These are phyloP conservation scores for Neurospora sp. DNA, from an alignment of 495 filamentous ascomycete genomes.

Conservation along the genomic window DNA sequence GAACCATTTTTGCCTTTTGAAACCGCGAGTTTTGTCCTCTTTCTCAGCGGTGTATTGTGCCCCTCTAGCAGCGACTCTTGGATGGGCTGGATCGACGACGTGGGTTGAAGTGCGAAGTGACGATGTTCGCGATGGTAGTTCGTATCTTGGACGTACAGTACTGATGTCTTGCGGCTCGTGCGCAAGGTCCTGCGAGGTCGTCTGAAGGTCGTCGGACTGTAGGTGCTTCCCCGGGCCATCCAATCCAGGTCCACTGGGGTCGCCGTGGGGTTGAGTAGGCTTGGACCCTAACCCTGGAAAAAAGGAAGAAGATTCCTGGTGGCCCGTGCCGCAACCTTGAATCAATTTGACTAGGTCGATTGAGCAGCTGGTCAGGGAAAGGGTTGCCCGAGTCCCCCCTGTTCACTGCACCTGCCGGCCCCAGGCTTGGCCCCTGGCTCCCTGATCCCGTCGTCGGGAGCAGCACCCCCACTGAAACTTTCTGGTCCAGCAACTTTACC, in stretches of 20 bases:
- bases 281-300: not conserved
- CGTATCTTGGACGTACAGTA: not conserved
- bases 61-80: not conserved
- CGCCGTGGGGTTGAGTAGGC: not conserved
- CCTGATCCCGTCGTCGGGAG: not conserved
- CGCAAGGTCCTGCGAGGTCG: not conserved
- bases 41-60: not conserved
- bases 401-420: not conserved
- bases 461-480: not conserved
- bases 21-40: not conserved
- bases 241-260: not conserved
- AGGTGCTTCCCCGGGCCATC: not conserved
- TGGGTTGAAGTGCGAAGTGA: not conserved
- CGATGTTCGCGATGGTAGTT: not conserved
- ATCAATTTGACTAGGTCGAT: not conserved
- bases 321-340: not conserved
- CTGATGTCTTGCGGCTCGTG: not conserved
- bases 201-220: not conserved
- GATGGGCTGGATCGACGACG: not conserved
- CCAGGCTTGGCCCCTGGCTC: not conserved
- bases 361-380: not conserved
- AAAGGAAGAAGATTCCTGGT: too few relatives aligned
- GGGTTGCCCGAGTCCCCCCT: not conserved
- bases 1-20: constrained; percentile 35
- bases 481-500: not conserved